Base-by-base conservation (phyloP, 768 basidiomycete species). In the Lanmaoa pseudosensibilis region DNA sequence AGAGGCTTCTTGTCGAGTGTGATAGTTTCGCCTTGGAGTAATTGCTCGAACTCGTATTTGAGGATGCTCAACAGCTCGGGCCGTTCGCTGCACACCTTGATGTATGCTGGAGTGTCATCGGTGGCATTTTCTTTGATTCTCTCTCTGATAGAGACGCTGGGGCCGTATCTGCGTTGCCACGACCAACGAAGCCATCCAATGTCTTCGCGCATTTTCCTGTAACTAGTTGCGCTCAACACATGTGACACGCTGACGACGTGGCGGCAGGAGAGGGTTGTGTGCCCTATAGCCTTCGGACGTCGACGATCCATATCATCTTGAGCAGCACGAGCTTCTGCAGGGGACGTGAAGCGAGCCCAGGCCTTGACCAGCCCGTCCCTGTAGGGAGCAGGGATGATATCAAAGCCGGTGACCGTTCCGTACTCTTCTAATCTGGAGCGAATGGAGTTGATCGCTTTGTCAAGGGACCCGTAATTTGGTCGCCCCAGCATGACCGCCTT, bases 21-120 rank as follows among this genome's bases (percentile, higher is more conserved):
- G 34, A 89, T 67, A 3, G 79, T 71, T 59, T 91, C 86, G 1
- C 90, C 89, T 3, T 77, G 80, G 0, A 87, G 64, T 12, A 86
- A 73, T n/a, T 75, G 75, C 64, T 89, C 87, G 21, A 90, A 77
- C 58, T 84, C 77, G 3, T 73, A 66, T 62, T 89, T 90, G 50
- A 88, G 76, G 39, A 67, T 69, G 0, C 81, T 80, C 2, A 92
- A 66, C 8, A 80, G 71, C 50, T 77, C 77, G 12, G 80, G 62
- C 12, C 78, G 76, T 13, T 81, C 77, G 0, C 83, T 81, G 2
- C 75, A 78, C 1, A 91, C 57, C 55, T 74, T 81, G 46, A 90
- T 68, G 11, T 55, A 39, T 19, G 78, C 74, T 0, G 71, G 66
- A 0, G 47, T 30, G 15, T 61, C 52, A 2, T 58, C 60, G 0